Base-by-base conservation (phyloP, 225 moss, liverwort and hornwort genomes). In the Sphagnum tenellum region DNA sequence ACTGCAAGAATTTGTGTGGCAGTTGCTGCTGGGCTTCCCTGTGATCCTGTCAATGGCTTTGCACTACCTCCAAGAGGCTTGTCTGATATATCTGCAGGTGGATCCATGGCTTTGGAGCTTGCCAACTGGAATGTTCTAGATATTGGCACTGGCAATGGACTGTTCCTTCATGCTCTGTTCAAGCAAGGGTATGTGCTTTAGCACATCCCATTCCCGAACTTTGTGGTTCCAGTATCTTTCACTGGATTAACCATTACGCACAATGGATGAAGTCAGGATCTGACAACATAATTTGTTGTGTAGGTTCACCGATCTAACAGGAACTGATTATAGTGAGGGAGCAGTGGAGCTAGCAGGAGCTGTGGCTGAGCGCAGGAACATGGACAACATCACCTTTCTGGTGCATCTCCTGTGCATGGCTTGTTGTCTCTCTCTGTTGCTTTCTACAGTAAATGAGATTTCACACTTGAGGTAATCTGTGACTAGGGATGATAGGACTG, bases 81-180 rank as follows among this genome's bases (percentile, higher is more conserved):
- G 61, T 68, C 50, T 55, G 86, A 86, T 58, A 71, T 74, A 58
- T 69, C 66, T 13, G 69, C 80, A 57, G 82, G 75, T 56, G 85
- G 82, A 48, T 76, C 83, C 48, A 60, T 77, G 67, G 67, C 73
- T 45, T 67, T 74, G 75, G 81, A 83, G 69, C 76, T 92, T 5
- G 74, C 73, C 50, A 77, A 78, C 57, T 96, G 95, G 95, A 89
- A 81, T 65, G 86, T 88, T 65, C 78, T 96, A 66, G 95, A 96
- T 73, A 67, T 96, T 60, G 95, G 96, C 69, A 89, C 96, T 12
- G 96, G 96, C 67, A 98, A 98, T 71, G 96, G 96, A 67, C 72
- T 98, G 76, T 79, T 98, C 46, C 90, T 98, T 68, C 93, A 93
- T 77, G 87, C 89, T 50, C 74, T 98, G 72, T 76, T 79, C 56